phyloP scores from a whole-genome alignment of 2,329 filamentous ascomycete species.

The Talaromyces amestolkiae region DNA sequence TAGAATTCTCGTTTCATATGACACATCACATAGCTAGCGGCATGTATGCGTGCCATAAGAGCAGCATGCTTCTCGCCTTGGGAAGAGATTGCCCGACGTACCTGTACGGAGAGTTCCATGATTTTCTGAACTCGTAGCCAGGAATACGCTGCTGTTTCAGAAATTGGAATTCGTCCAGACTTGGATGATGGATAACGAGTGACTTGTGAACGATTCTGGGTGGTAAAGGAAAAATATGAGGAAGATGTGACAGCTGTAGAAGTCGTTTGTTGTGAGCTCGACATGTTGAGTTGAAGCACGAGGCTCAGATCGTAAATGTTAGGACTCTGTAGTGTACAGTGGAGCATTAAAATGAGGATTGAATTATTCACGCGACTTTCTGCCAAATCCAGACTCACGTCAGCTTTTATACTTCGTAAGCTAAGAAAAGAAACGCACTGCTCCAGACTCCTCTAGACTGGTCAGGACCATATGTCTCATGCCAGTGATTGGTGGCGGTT shows the following conservation, averaged over 20 bases:
- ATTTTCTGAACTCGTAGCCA: conserved; percentile 20
- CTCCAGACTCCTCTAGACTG: neutral
- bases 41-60: neutral
- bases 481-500: neutral
- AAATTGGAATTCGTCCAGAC: conserved; percentile 17
- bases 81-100: neutral
- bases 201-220: neutral
- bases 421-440: neutral
- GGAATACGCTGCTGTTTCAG: conserved; percentile 21
- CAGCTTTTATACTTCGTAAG: conserved; percentile 11
- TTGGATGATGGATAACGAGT: conserved; percentile 8
- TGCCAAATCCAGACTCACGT: neutral
- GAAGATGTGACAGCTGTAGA: neutral
- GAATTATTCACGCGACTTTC: neutral
- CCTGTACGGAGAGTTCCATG: conserved; percentile 17
- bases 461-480: conserved; percentile 2
- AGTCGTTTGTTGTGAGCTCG: neutral
- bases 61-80: neutral
- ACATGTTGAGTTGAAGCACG: neutral
- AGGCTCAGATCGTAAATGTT: neutral
- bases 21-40: conserved; percentile 2
- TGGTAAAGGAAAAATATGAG: conserved; percentile 5
- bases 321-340: neutral
- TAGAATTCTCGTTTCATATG: neutral
- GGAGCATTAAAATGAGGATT: neutral